These are phyloP conservation scores for Fomitopsis betulina DNA, from an alignment of 1,284 basidiomycete species.

Conservation along the genomic window DNA sequence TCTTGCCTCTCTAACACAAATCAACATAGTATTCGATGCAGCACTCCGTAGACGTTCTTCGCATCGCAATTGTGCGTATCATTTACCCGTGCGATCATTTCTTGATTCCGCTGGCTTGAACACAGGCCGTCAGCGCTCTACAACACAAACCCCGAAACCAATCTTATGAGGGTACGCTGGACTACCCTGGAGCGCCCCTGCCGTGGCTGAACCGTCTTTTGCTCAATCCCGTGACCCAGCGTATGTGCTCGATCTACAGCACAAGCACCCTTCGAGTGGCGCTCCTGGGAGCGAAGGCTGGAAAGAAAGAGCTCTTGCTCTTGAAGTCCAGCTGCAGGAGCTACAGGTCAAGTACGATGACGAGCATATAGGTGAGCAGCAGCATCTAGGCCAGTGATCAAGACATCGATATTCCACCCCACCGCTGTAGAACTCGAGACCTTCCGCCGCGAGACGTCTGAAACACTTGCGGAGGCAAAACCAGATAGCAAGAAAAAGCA, in stretches of 20 bases:
- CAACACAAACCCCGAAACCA: constrained; percentile 26
- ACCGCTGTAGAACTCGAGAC: constrained; percentile 8
- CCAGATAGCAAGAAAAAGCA: constrained; percentile 11
- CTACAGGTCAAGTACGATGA: constrained; percentile 37
- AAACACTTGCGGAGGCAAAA: background rate
- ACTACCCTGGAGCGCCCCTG: constrained; percentile 25
- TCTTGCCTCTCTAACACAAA: too few species aligned
- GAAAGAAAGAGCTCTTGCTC: constrained; percentile 38
- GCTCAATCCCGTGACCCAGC: constrained; percentile 24
- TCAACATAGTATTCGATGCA: background rate
- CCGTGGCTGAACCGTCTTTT: background rate
- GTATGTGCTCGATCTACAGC: constrained; percentile 40
- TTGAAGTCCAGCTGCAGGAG: constrained; percentile 37
- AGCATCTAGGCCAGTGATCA: background rate
- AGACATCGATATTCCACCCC: background rate
- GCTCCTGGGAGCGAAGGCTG: constrained; percentile 30
- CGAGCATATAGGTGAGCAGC: constrained; percentile 38
- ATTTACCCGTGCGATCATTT: background rate
- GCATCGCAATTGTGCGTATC: constrained; percentile 19
- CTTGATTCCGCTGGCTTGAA: background rate
- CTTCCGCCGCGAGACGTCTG: constrained; percentile 3
- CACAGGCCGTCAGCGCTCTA: constrained; percentile 23
- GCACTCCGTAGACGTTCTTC: constrained; percentile 11
- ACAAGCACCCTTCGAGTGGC: constrained; percentile 27
- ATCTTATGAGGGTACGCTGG: constrained; percentile 37